Percentiles rank a stretch among this genome's conserved stretches.
phyloP scores from a whole-genome alignment of 805 yeast genomes.

The Saccharomycodes ludwigii region DNA sequence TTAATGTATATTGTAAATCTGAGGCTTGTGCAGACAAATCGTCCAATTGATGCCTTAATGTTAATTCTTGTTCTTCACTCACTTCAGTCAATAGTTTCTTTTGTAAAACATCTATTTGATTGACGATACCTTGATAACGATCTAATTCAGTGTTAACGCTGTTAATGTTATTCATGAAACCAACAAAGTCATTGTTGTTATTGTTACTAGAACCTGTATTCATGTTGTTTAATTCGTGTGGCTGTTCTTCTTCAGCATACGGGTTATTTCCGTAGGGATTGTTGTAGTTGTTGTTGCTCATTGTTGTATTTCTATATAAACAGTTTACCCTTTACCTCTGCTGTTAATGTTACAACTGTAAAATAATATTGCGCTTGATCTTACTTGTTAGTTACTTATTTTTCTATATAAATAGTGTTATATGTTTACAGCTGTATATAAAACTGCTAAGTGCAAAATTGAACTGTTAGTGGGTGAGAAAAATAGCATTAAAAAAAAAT shows the following conservation, averaged over 20 bases:
- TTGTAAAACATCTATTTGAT: slow-evolving; percentile 59
- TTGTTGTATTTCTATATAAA: neutral
- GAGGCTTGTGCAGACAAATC: slow-evolving; percentile 65
- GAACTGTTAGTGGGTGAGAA: no score
- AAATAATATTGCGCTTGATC: no score
- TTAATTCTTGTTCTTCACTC: slow-evolving; percentile 55
- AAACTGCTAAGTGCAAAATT: no score
- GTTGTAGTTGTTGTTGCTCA: slow-evolving; percentile 19
- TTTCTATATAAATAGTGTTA: no score
- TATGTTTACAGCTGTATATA: no score
- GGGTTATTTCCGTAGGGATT: slow-evolving; percentile 19
- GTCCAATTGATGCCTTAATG: slow-evolving; percentile 66
- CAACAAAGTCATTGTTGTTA: slow-evolving; percentile 35
- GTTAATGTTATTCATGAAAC: slow-evolving; percentile 58
- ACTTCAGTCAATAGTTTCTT: slow-evolving; percentile 60
- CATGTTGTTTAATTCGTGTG: slow-evolving; percentile 5
- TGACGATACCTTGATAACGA: slow-evolving; percentile 57
- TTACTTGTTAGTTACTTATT: no score
- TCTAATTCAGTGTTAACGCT: slow-evolving; percentile 56
- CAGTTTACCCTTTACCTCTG: neutral
- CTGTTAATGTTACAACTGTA: no score
- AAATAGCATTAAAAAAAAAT: no score
- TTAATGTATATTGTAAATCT: slow-evolving; percentile 62
- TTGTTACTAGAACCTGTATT: slow-evolving; percentile 3
- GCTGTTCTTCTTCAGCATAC: slow-evolving; percentile 10